These are phyloP conservation scores for Vicia faba DNA, from an alignment of 306 rosid species.

Conservation along the genomic window DNA sequence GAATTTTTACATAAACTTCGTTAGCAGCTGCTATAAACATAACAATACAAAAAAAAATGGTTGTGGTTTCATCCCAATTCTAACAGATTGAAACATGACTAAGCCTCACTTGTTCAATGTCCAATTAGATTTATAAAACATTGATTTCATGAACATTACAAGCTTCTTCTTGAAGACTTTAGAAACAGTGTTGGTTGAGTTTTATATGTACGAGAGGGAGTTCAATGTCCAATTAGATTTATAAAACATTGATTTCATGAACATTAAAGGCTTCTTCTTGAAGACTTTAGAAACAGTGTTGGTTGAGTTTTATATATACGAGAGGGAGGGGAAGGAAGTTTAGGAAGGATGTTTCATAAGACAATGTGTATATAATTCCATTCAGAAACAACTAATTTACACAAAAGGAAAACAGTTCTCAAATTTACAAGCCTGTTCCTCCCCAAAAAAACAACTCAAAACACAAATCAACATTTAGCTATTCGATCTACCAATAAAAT, in stretches of 20 bases:
- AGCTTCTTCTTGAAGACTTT: background rate
- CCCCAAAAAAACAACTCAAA: constrained; percentile 29
- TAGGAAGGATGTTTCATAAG: constrained; percentile 27
- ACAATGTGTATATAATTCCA: constrained; percentile 39
- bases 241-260: too few species aligned
- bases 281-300: background rate
- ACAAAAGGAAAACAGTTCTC: constrained; percentile 45
- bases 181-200: background rate
- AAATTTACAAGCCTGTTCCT: constrained; percentile 45
- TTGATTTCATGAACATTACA: too few species aligned
- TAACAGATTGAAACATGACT: too few species aligned
- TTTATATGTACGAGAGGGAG: too few species aligned
- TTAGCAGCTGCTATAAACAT: too few species aligned
- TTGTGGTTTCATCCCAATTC: too few species aligned
- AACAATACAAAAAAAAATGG: too few species aligned
- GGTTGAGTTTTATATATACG: background rate
- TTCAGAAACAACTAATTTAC: constrained; percentile 43
- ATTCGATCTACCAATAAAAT: constrained; percentile 32
- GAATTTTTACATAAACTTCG: too few species aligned
- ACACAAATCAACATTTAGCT: constrained; percentile 34
- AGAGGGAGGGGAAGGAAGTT: background rate
- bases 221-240: too few species aligned
- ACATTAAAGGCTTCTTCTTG: background rate
- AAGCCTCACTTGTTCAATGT: too few species aligned
- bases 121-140: too few species aligned